Evolutionary conservation across 805 yeast genomes (phyloP).

Genomic region (Soucietia sequanensis): DNA sequence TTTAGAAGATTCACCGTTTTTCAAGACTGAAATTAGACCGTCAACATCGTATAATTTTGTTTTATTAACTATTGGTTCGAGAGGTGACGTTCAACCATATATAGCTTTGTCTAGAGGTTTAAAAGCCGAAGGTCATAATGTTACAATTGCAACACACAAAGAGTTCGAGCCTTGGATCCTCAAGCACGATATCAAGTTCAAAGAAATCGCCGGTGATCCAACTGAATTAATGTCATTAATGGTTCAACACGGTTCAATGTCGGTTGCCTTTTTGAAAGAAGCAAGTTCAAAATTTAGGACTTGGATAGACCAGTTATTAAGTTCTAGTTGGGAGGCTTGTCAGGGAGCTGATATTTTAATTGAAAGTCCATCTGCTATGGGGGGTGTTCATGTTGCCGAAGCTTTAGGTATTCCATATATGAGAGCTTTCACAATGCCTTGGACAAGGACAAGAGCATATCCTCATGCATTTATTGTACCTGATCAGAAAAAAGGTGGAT

Average conservation of each 20-base stretch:
- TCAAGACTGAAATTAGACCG: conserved; percentile 53
- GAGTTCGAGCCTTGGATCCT: conserved; percentile 80
- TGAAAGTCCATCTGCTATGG: conserved; percentile 97
- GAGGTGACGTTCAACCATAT: conserved; percentile 97
- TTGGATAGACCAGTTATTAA: conserved; percentile 77
- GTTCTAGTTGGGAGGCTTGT: conserved; percentile 84
- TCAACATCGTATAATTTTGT: conserved; percentile 56
- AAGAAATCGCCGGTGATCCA: conserved; percentile 87
- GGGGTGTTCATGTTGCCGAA: conserved; percentile 93
- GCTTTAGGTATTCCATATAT: conserved; percentile 86
- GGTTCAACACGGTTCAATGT: conserved; percentile 88
- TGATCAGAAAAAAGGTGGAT: conserved; percentile 89
- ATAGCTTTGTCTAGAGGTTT: conserved; percentile 85
- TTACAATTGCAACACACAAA: conserved; percentile 78
- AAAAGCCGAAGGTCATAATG: conserved; percentile 76
- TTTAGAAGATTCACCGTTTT: conserved; percentile 61
- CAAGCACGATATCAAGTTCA: conserved; percentile 64
- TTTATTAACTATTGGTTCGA: conserved; percentile 84
- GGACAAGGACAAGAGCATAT: conserved; percentile 94
- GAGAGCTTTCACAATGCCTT: conserved; percentile 97
- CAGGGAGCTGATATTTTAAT: conserved; percentile 78
- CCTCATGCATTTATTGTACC: conserved; percentile 97
- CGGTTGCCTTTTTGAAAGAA: conserved; percentile 77
- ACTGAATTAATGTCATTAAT: conserved; percentile 87
- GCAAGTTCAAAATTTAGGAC: conserved; percentile 76